A percentile compares a stretch with the other conserved stretches of the same genome.
Conservation (phyloP, 306 rosid species). For the Cyamopsis tetragonoloba region DNA sequence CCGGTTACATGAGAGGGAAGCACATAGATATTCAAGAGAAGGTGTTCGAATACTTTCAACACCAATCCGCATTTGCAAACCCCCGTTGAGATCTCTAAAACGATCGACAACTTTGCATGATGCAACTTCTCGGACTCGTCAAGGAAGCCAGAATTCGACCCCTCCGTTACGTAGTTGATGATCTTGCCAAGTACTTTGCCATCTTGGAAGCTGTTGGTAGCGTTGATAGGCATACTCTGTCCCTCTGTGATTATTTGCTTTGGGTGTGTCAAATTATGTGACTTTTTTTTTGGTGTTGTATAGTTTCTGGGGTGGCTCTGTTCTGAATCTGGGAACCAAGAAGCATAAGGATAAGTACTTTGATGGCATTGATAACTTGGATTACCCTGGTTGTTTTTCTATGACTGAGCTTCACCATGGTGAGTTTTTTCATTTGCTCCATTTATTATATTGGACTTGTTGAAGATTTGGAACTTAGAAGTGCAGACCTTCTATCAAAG, state of each 20-base stretch:
- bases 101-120: conserved; percentile 77
- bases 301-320: conserved; percentile 98
- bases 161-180: conserved; percentile 48
- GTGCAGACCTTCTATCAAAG: no score
- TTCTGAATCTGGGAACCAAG: conserved; percentile 84
- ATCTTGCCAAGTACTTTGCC: conserved; percentile 73
- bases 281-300: background rate
- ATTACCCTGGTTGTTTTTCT: conserved; percentile 89
- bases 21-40: conserved; percentile 68
- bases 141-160: conserved; percentile 74
- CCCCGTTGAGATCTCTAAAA: conserved; percentile 73
- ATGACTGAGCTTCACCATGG: conserved; percentile 99
- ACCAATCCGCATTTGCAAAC: conserved; percentile 73
- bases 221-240: conserved; percentile 83
- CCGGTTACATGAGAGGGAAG: conserved; percentile 57
- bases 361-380: conserved; percentile 83
- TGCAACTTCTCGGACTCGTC: conserved; percentile 68
- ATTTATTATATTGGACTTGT: no score
- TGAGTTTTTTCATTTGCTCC: conserved; percentile 21
- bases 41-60: conserved; percentile 55
- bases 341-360: conserved; percentile 85
- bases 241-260: no score
- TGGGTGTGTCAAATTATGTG: background rate
- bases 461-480: no score
- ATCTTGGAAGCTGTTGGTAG: conserved; percentile 77